Evolutionary conservation across 805 yeast genomes (phyloP).

Genomic region (Yarrowia porcina): DNA sequence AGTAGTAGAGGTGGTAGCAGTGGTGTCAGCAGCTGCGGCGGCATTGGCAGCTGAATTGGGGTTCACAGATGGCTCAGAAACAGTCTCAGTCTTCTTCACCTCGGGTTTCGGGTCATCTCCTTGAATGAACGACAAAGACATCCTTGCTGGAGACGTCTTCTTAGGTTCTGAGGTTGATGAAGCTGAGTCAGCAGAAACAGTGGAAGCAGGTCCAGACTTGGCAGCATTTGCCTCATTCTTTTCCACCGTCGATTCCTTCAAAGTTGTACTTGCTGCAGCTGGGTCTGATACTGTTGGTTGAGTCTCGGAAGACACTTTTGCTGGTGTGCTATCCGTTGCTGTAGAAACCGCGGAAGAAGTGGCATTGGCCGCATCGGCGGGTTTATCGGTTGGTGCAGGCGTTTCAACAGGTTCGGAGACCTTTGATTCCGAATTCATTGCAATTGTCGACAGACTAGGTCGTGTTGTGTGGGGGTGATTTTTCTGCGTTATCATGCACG

Average conservation of each 20-base stretch:
- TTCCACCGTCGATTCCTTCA: too few species aligned
- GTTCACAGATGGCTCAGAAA: not conserved
- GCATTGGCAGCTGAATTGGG: not conserved
- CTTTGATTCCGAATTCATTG: not conserved
- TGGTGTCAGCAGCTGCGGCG: not conserved
- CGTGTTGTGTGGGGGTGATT: constrained; percentile 14
- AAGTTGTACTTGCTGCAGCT: not conserved
- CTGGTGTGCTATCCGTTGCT: not conserved
- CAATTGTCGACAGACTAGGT: not conserved
- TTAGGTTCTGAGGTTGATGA: not conserved
- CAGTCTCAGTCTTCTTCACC: not conserved
- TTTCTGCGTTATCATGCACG: constrained; percentile 19
- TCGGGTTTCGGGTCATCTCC: not conserved
- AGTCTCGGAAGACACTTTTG: not conserved
- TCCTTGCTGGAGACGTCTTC: constrained; percentile 25
- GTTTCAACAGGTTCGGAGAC: not conserved
- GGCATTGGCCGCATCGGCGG: not conserved
- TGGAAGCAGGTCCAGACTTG: not conserved
- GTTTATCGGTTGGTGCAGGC: not conserved
- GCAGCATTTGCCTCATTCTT: too few species aligned
- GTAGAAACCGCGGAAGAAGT: not conserved
- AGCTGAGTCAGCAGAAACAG: not conserved
- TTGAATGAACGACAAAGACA: constrained; percentile 24
- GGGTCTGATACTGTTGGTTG: not conserved
- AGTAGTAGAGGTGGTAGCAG: too few species aligned